Percentiles rank a stretch among this genome's conserved stretches.
These are phyloP conservation scores for Dalbergia cultrata DNA, from an alignment of 306 rosid species.

Conservation along the genomic window DNA sequence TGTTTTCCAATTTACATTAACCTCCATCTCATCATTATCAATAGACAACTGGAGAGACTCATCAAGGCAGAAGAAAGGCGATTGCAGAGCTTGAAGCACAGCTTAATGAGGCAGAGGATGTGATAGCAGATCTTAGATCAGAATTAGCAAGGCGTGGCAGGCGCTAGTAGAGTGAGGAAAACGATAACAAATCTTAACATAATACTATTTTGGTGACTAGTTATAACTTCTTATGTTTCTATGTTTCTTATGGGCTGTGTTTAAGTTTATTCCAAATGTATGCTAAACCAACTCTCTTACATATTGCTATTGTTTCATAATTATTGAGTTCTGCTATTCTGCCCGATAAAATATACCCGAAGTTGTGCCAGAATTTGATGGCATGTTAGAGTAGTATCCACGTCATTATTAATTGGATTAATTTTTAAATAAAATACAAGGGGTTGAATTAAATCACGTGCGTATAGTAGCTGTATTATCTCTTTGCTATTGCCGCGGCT, in stretches of 20 bases:
- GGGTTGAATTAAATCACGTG: no score
- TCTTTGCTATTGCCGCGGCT: no score
- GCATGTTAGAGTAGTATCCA: no score
- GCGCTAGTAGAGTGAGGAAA: constrained; percentile 28
- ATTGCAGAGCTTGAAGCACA: constrained; percentile 51
- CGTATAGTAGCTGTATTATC: no score
- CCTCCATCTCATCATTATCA: not conserved
- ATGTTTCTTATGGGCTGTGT: not conserved
- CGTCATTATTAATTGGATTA: no score
- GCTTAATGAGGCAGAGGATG: constrained; percentile 55
- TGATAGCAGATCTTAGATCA: constrained; percentile 47
- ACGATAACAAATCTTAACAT: not conserved
- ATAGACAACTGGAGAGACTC: constrained; percentile 39
- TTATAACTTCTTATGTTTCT: not conserved
- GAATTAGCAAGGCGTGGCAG: constrained; percentile 37
- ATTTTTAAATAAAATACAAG: no score
- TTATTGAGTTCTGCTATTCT: no score
- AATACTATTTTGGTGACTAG: not conserved
- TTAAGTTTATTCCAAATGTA: not conserved
- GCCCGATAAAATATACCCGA: no score
- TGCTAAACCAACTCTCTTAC: not conserved
- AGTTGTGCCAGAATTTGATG: no score
- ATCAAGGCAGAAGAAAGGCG: constrained; percentile 5
- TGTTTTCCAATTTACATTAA: not conserved
- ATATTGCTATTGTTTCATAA: not conserved